phyloP scores from a whole-genome alignment of 2,329 filamentous ascomycete genomes.

The Exophiala dermatitidis region DNA sequence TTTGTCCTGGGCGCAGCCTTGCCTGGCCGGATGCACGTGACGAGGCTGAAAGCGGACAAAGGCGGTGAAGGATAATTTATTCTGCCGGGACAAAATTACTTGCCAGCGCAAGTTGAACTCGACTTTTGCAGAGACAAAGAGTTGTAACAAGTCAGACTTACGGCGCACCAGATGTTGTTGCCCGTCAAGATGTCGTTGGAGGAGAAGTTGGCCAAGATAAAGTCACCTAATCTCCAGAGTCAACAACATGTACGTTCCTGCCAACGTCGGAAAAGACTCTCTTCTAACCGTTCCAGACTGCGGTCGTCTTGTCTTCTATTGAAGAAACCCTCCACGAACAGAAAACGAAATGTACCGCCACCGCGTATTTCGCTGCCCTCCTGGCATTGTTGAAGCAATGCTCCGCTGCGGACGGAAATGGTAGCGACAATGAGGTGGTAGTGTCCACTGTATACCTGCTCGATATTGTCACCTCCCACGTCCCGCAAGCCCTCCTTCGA shows the following conservation, averaged over 20 bases:
- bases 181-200: conserved; percentile 48
- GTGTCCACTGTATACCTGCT: conserved; percentile 90
- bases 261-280: conserved; percentile 2
- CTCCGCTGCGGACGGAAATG: conserved; percentile 53
- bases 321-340: conserved; percentile 89
- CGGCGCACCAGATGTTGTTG: background rate
- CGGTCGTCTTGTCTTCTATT: conserved; percentile 79
- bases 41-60: conserved; percentile 1
- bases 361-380: conserved; percentile 92
- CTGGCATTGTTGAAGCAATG: conserved; percentile 79
- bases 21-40: background rate
- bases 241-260: conserved; percentile 68
- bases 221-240: conserved; percentile 90
- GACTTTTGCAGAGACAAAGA: background rate
- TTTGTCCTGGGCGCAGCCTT: background rate
- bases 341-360: conserved; percentile 72
- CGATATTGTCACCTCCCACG: conserved; percentile 79
- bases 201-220: conserved; percentile 95
- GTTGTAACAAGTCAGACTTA: background rate
- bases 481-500: conserved; percentile 78
- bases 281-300: conserved; percentile 51
- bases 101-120: background rate
- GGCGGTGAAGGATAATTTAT: conserved; percentile 11
- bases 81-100: conserved; percentile 12
- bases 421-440: conserved; percentile 72